Percentiles rank a stretch among this genome's conserved stretches.
Evolutionary conservation across 805 yeast species (phyloP).

Genomic region (Metschnikowia dekortorum): DNA sequence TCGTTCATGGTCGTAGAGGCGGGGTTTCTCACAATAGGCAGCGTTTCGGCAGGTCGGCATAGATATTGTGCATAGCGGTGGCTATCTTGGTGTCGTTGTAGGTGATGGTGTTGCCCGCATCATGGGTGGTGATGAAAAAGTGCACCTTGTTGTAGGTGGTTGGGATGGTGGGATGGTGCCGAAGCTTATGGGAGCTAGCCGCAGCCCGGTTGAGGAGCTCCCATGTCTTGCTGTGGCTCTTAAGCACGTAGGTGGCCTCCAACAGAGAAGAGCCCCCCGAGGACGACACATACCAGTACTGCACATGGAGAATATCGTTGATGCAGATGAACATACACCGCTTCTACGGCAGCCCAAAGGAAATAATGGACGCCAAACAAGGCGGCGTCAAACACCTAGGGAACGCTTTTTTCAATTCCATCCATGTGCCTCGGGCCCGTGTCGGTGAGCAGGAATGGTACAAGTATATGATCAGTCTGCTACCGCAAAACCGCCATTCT

Average conservation of each 20-base stretch:
- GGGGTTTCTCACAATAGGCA: background rate
- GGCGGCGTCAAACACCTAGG: too few relatives aligned
- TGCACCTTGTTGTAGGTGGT: constrained; percentile 59
- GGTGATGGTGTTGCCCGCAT: constrained; percentile 46
- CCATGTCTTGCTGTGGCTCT: constrained; percentile 62
- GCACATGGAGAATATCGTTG: constrained; percentile 46
- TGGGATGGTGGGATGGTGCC: constrained; percentile 68
- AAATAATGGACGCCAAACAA: too few relatives aligned
- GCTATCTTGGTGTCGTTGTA: constrained; percentile 59
- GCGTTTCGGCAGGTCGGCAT: constrained; percentile 1
- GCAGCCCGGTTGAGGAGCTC: constrained; percentile 56
- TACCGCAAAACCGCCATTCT: too few relatives aligned
- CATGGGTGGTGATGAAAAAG: constrained; percentile 62
- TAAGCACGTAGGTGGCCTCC: constrained; percentile 39
- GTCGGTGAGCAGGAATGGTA: too few relatives aligned
- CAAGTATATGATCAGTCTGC: too few relatives aligned
- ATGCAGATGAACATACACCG: constrained; percentile 12
- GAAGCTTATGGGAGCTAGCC: constrained; percentile 49
- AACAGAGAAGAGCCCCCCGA: constrained; percentile 15
- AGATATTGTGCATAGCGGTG: constrained; percentile 19
- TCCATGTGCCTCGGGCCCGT: too few relatives aligned
- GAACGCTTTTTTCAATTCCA: too few relatives aligned
- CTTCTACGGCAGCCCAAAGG: too few relatives aligned
- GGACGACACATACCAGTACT: constrained; percentile 6
- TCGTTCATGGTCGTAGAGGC: constrained; percentile 6